Conservation (phyloP, 768 basidiomycete genomes). For the Vishniacozyma victoriae region DNA sequence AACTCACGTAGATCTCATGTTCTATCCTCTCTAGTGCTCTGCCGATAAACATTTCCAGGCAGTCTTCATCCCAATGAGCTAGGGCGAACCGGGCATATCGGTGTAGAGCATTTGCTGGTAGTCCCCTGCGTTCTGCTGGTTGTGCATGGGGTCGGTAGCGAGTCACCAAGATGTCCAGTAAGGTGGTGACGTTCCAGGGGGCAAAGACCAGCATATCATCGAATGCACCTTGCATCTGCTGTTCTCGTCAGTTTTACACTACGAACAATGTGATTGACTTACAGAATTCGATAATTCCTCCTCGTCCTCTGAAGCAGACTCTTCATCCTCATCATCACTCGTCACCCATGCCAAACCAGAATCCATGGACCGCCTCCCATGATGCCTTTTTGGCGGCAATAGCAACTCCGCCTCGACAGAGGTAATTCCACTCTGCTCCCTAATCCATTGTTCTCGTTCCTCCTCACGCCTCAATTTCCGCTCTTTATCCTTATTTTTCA, state of each 20-base stretch:
- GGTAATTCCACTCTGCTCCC: neutral
- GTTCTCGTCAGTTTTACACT: slow-evolving; percentile 53
- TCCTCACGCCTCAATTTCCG: neutral
- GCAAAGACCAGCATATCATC: slow-evolving; percentile 80
- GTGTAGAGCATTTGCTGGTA: slow-evolving; percentile 87
- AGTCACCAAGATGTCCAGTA: slow-evolving; percentile 75
- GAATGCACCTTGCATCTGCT: neutral
- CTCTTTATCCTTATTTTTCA: too few relatives aligned
- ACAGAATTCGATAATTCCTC: too few relatives aligned
- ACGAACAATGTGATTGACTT: too few relatives aligned
- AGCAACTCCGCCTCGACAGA: slow-evolving; percentile 6
- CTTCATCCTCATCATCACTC: slow-evolving; percentile 49
- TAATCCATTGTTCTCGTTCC: slow-evolving; percentile 7
- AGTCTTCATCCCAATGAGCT: slow-evolving; percentile 60
- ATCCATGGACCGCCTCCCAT: slow-evolving; percentile 7
- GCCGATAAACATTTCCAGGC: slow-evolving; percentile 87
- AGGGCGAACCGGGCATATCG: slow-evolving; percentile 87
- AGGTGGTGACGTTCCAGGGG: slow-evolving; percentile 65
- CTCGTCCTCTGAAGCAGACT: slow-evolving; percentile 51
- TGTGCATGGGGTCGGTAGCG: slow-evolving; percentile 65
- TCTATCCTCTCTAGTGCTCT: slow-evolving; percentile 89
- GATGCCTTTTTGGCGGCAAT: slow-evolving; percentile 41
- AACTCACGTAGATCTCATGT: slow-evolving; percentile 79
- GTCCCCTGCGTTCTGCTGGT: slow-evolving; percentile 53
- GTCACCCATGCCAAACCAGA: slow-evolving; percentile 2